Evolutionary conservation across 768 basidiomycete species (phyloP).

Genomic region (Boletus tylopilopsis): DNA sequence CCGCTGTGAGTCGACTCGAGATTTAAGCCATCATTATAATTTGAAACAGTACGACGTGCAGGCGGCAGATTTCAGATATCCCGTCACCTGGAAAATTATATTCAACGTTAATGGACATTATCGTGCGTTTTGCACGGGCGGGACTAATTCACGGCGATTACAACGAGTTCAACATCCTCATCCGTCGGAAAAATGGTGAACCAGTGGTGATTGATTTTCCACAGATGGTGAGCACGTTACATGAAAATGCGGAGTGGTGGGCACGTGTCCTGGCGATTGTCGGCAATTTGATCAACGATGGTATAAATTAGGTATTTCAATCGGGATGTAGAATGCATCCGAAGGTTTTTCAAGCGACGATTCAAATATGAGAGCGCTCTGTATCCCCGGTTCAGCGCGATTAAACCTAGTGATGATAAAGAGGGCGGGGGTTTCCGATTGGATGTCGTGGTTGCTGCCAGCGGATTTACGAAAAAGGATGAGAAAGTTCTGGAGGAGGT

Average conservation of each 20-base stretch:
- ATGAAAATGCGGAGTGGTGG: slow-evolving; percentile 95
- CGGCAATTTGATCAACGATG: slow-evolving; percentile 8
- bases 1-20: slow-evolving; percentile 61
- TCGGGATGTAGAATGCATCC: slow-evolving; percentile 95
- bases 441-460: slow-evolving; percentile 91
- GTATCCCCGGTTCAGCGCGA: slow-evolving; percentile 77
- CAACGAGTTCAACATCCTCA: slow-evolving; percentile 99
- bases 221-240: slow-evolving; percentile 98
- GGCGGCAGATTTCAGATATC: slow-evolving; percentile 83
- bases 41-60: slow-evolving; percentile 27
- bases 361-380: slow-evolving; percentile 90
- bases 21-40: not conserved
- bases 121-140: slow-evolving; percentile 88
- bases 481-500: slow-evolving; percentile 84
- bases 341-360: slow-evolving; percentile 84
- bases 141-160: slow-evolving; percentile 99
- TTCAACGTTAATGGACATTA: slow-evolving; percentile 89
- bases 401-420: slow-evolving; percentile 27
- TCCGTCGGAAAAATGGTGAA: slow-evolving; percentile 68
- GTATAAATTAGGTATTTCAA: slow-evolving; percentile 84
- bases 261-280: slow-evolving; percentile 23
- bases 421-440: slow-evolving; percentile 62
- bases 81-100: slow-evolving; percentile 88
- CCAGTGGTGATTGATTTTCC: slow-evolving; percentile 98
- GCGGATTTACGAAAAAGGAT: slow-evolving; percentile 86